Evolutionary conservation across 2,329 filamentous ascomycete genomes (phyloP).

Genomic region (Truncatella angustata): DNA sequence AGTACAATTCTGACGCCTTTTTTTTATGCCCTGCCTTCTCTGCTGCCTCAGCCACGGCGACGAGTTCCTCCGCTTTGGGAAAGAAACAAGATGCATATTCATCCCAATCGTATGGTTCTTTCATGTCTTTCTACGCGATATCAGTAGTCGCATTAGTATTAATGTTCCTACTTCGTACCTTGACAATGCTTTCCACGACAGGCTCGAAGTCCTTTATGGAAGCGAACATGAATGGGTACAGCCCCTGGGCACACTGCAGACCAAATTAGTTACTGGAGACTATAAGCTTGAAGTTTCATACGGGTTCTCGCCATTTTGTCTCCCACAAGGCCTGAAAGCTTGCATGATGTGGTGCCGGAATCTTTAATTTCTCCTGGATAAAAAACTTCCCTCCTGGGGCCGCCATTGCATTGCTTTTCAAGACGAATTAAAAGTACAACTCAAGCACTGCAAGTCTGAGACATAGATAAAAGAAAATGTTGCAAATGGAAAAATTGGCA

Average conservation of each 20-base stretch:
- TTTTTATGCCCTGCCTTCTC: constrained; percentile 20
- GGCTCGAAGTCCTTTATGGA: constrained; percentile 30
- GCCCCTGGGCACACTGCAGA: constrained; percentile 26
- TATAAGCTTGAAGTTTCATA: constrained; percentile 10
- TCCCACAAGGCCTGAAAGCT: constrained; percentile 28
- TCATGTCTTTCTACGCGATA: constrained; percentile 15
- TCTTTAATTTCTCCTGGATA: constrained; percentile 24
- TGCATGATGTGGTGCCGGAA: constrained; percentile 21
- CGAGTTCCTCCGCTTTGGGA: constrained; percentile 27
- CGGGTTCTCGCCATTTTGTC: constrained; percentile 27
- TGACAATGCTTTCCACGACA: constrained; percentile 26
- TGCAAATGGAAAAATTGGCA: background rate
- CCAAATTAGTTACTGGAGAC: background rate
- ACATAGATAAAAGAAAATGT: background rate
- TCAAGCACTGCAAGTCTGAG: too few species aligned
- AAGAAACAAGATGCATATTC: constrained; percentile 34
- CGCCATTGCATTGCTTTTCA: too few species aligned
- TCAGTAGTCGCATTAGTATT: background rate
- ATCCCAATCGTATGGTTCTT: constrained; percentile 30
- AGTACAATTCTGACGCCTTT: constrained; percentile 29
- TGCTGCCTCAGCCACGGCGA: constrained; percentile 16
- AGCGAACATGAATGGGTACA: constrained; percentile 37
- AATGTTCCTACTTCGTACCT: background rate
- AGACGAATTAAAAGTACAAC: too few species aligned
- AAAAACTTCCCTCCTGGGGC: constrained; percentile 24